These are phyloP conservation scores for Camellia lanceoleosa DNA, from an alignment of 148 eudicot genomes.

Conservation along the genomic window DNA sequence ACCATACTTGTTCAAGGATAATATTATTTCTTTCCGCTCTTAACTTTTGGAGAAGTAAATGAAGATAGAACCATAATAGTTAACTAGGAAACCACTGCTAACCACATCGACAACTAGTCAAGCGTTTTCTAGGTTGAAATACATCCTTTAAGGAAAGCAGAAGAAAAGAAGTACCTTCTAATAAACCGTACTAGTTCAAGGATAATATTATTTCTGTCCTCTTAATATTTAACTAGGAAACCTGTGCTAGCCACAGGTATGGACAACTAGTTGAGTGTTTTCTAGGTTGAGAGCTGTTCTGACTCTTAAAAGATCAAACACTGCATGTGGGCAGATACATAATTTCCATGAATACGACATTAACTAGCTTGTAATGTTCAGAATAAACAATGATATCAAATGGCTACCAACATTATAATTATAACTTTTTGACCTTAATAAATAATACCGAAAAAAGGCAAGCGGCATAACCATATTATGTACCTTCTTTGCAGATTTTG, in stretches of 20 bases:
- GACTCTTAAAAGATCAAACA: not conserved
- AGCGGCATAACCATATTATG: not conserved
- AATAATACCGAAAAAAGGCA: not conserved
- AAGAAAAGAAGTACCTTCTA: too few relatives aligned
- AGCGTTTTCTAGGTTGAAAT: too few relatives aligned
- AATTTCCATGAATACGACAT: not conserved
- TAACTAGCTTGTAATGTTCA: not conserved
- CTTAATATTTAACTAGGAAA: not conserved
- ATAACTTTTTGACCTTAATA: not conserved
- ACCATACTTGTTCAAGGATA: too few relatives aligned
- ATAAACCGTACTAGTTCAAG: too few relatives aligned
- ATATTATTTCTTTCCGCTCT: too few relatives aligned
- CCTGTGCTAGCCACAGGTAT: not conserved
- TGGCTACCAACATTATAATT: not conserved
- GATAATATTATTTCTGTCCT: too few relatives aligned
- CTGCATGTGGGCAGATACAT: not conserved
- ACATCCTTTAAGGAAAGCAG: too few relatives aligned
- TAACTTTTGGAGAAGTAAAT: not conserved
- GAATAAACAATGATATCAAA: not conserved
- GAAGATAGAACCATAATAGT: not conserved
- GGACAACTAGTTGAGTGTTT: not conserved
- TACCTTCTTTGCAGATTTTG: constrained; percentile 73
- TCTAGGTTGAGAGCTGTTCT: not conserved
- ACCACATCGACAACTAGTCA: too few relatives aligned
- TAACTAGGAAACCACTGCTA: not conserved